Percentiles rank a stretch among this genome's conserved stretches.
Evolutionary conservation across 805 yeast species (phyloP).

Genomic region (Allodekkera sacchari): DNA sequence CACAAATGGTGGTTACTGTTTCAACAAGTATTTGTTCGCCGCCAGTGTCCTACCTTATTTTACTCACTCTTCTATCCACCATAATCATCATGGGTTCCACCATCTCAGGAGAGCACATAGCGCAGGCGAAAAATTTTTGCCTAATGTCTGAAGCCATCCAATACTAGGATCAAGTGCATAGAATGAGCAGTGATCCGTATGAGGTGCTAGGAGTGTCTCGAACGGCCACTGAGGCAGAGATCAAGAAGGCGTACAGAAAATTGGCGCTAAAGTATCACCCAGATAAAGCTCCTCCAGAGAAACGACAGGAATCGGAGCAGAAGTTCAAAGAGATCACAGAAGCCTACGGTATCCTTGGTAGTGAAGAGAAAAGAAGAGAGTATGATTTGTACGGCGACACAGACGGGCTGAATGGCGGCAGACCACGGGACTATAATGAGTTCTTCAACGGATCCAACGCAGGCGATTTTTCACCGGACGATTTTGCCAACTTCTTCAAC

Average conservation of each 20-base stretch:
- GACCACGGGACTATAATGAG: too few species aligned
- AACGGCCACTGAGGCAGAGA: conserved; percentile 51
- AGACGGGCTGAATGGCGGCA: conserved; percentile 24
- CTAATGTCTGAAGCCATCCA: too few species aligned
- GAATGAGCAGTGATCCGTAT: conserved; percentile 7
- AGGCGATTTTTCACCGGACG: conserved; percentile 51
- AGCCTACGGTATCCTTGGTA: conserved; percentile 78
- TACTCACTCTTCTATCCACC: too few species aligned
- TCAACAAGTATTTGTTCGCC: too few species aligned
- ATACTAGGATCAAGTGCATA: too few species aligned
- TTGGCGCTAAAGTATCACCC: conserved; percentile 83
- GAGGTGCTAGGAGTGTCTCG: conserved; percentile 12
- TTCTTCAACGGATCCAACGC: conserved; percentile 26
- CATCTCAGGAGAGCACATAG: too few species aligned
- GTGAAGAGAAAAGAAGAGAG: conserved; percentile 50
- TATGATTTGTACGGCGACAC: conserved; percentile 37
- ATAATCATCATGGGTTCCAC: too few species aligned
- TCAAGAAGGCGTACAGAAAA: conserved; percentile 77
- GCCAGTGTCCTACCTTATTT: too few species aligned
- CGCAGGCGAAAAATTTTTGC: too few species aligned
- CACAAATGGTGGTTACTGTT: too few species aligned
- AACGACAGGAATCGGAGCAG: conserved; percentile 61
- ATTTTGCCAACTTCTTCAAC: conserved; percentile 66
- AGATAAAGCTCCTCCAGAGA: conserved; percentile 53
- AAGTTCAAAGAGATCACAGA: conserved; percentile 76